phyloP scores from a whole-genome alignment of 139 green algal species.

The Edaphochlamys debaryana region DNA sequence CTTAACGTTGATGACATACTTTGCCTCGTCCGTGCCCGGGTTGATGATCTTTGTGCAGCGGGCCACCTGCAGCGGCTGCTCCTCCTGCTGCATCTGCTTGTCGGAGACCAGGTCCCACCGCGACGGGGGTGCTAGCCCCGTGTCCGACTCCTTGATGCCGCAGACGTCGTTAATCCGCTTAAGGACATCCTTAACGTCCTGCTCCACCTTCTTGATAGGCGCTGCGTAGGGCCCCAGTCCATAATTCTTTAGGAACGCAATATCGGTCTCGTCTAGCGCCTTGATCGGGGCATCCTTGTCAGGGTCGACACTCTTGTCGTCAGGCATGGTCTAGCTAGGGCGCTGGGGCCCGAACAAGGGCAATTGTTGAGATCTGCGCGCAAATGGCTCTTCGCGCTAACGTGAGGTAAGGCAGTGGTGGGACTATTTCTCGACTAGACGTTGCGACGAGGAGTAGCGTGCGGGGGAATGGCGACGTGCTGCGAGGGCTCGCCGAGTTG shows the following conservation, averaged over 20 bases:
- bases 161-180: constrained; percentile 90
- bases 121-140: constrained; percentile 91
- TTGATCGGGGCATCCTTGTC: constrained; percentile 82
- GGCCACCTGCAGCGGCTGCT: constrained; percentile 78
- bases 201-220: constrained; percentile 88
- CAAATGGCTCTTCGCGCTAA: too few relatives aligned
- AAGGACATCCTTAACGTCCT: constrained; percentile 84
- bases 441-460: too few relatives aligned
- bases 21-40: constrained; percentile 95
- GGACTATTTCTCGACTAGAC: too few relatives aligned
- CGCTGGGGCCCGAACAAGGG: too few relatives aligned
- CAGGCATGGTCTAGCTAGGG: too few relatives aligned
- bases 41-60: constrained; percentile 99
- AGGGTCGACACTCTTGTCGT: constrained; percentile 43
- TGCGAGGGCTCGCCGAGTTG: too few relatives aligned
- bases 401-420: too few relatives aligned
- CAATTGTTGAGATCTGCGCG: too few relatives aligned
- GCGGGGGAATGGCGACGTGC: too few relatives aligned
- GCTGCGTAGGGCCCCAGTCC: constrained; percentile 88
- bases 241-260: constrained; percentile 92
- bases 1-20: constrained; percentile 99
- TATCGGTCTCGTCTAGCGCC: constrained; percentile 93
- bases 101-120: constrained; percentile 99
- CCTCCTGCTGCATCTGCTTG: constrained; percentile 95
- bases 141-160: constrained; percentile 96